Evolutionary conservation across 805 yeast genomes (phyloP).

Genomic region (Myxozyma neotropica): DNA sequence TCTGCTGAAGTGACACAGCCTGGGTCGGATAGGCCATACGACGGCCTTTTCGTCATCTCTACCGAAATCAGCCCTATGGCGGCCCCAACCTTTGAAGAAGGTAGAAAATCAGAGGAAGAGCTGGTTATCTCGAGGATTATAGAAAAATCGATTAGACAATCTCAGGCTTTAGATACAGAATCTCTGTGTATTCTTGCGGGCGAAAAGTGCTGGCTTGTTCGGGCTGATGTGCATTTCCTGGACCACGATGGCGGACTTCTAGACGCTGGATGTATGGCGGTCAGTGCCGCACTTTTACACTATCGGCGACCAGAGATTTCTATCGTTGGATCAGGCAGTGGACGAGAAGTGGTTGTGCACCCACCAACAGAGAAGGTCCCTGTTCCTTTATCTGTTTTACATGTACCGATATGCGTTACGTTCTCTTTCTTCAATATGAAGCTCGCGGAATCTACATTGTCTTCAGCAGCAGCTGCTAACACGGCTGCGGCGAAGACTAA

Average conservation of each 20-base stretch:
- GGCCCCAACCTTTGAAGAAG: slow-evolving; percentile 74
- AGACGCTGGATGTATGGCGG: slow-evolving; percentile 89
- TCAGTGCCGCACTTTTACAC: slow-evolving; percentile 80
- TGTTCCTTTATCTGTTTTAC: slow-evolving; percentile 79
- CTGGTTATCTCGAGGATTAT: slow-evolving; percentile 76
- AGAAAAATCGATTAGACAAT: slow-evolving; percentile 88
- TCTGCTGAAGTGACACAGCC: slow-evolving; percentile 79
- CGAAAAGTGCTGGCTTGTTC: slow-evolving; percentile 82
- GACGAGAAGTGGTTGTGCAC: slow-evolving; percentile 53
- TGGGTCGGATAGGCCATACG: slow-evolving; percentile 88
- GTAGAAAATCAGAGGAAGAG: slow-evolving; percentile 75
- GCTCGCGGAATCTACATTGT: slow-evolving; percentile 9
- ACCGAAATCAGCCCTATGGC: slow-evolving; percentile 93
- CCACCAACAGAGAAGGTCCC: slow-evolving; percentile 80
- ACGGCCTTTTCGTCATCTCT: slow-evolving; percentile 80
- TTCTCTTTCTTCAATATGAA: slow-evolving; percentile 65
- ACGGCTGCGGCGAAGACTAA: neutral
- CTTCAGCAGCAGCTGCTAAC: neutral
- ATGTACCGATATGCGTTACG: slow-evolving; percentile 86
- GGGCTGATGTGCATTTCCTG: slow-evolving; percentile 87
- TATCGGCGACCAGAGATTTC: slow-evolving; percentile 83
- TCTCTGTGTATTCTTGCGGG: slow-evolving; percentile 90
- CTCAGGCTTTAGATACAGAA: slow-evolving; percentile 89
- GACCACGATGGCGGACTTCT: slow-evolving; percentile 92
- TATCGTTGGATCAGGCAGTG: slow-evolving; percentile 47